phyloP scores from a whole-genome alignment of 2,329 filamentous ascomycete genomes.

The Cordyceps cateniannulata region DNA sequence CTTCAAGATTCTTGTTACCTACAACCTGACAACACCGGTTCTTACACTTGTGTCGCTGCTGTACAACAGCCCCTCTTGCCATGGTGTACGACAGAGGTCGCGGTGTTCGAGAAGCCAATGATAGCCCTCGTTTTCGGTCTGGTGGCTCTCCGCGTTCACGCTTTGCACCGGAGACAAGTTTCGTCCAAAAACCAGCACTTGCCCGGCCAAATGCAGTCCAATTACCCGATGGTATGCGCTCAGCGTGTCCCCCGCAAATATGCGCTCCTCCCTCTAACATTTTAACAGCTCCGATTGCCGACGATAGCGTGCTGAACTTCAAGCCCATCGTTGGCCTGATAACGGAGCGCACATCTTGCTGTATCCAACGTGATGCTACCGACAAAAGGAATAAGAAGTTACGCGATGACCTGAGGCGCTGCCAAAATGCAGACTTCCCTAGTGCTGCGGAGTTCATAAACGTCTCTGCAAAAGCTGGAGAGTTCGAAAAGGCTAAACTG shows the following conservation, averaged over 20 bases:
- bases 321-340: neutral
- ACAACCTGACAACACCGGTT: neutral
- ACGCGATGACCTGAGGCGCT: neutral
- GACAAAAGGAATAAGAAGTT: neutral
- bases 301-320: neutral
- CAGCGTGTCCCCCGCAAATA: neutral
- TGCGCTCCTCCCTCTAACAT: neutral
- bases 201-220: neutral
- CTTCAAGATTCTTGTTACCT: neutral
- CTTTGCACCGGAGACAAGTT: neutral
- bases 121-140: neutral
- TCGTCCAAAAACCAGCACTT: neutral
- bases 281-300: neutral
- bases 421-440: neutral
- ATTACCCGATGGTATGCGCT: neutral
- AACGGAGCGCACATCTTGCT: neutral
- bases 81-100: constrained; percentile 4
- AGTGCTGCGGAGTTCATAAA: neutral
- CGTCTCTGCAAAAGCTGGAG: neutral
- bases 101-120: neutral
- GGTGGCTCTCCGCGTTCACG: neutral
- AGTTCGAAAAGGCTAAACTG: neutral
- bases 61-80: neutral
- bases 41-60: neutral
- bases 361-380: neutral